A percentile compares a stretch with the other conserved stretches of the same genome.
phyloP scores from a whole-genome alignment of 176 grass and related monocot genomes.

The Phragmites australis region DNA sequence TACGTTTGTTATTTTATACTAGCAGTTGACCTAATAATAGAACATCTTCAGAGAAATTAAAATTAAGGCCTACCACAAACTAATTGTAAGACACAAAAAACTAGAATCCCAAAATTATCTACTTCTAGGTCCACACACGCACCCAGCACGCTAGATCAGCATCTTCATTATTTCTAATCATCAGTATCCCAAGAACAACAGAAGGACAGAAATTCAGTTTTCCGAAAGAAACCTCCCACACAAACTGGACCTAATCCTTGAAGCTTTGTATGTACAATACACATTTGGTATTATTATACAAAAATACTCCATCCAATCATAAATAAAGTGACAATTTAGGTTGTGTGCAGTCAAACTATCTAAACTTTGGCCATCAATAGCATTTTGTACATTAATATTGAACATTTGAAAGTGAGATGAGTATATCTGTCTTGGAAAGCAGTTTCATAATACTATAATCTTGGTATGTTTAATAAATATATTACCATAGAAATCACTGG shows the following conservation, averaged over 20 bases:
- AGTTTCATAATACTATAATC: too few species aligned
- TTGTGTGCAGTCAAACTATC: too few species aligned
- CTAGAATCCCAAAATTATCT: neutral
- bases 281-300: too few species aligned
- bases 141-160: neutral
- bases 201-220: neutral
- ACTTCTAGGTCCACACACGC: neutral
- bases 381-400: too few species aligned
- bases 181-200: neutral
- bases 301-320: neutral
- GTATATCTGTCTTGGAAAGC: too few species aligned
- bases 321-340: too few species aligned
- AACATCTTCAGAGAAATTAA: neutral
- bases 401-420: too few species aligned
- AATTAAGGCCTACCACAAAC: neutral
- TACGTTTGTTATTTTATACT: neutral
- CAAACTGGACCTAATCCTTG: neutral
- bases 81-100: neutral
- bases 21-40: neutral
- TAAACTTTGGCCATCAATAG: too few species aligned
- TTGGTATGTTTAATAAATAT: too few species aligned
- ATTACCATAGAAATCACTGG: too few species aligned
- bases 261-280: neutral
- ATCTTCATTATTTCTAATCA: neutral
- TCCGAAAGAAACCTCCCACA: neutral